Evolutionary conservation across 768 basidiomycete genomes (phyloP).

Genomic region (Panaeolus cyanescens): DNA sequence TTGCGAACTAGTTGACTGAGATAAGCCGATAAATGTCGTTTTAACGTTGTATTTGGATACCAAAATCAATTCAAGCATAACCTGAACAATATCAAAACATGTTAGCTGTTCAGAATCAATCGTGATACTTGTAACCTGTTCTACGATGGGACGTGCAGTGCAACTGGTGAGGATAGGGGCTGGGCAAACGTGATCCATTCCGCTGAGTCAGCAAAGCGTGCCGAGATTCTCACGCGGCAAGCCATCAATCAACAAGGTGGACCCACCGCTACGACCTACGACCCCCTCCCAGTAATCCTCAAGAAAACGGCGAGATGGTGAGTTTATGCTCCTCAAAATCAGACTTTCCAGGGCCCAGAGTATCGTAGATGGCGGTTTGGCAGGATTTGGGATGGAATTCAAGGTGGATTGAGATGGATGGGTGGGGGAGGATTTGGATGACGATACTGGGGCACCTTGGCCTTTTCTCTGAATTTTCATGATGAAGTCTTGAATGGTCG

Average conservation of each 20-base stretch:
- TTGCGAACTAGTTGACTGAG: no score
- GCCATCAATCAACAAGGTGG: conserved; percentile 4
- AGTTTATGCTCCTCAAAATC: conserved; percentile 28
- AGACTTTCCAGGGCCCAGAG: conserved; percentile 10
- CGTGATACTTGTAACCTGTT: no score
- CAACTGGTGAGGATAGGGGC: not conserved
- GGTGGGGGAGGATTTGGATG: conserved; percentile 25
- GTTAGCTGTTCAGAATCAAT: no score
- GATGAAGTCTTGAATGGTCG: conserved; percentile 6
- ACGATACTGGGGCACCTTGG: conserved; percentile 9
- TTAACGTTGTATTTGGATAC: no score
- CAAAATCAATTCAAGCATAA: no score
- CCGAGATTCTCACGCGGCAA: not conserved
- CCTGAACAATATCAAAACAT: no score
- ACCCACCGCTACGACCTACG: conserved; percentile 9
- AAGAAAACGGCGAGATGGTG: conserved; percentile 49
- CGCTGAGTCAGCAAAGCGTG: not conserved
- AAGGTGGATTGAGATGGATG: conserved; percentile 33
- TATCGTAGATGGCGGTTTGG: conserved; percentile 16
- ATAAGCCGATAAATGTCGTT: no score
- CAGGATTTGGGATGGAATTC: conserved; percentile 14
- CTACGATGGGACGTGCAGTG: not conserved
- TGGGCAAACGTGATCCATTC: not conserved
- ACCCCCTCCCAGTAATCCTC: conserved; percentile 28
- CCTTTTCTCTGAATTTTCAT: conserved; percentile 2